These are phyloP conservation scores for Clonostachys sp. DNA, from an alignment of 2,329 filamentous ascomycete species.

Conservation along the genomic window DNA sequence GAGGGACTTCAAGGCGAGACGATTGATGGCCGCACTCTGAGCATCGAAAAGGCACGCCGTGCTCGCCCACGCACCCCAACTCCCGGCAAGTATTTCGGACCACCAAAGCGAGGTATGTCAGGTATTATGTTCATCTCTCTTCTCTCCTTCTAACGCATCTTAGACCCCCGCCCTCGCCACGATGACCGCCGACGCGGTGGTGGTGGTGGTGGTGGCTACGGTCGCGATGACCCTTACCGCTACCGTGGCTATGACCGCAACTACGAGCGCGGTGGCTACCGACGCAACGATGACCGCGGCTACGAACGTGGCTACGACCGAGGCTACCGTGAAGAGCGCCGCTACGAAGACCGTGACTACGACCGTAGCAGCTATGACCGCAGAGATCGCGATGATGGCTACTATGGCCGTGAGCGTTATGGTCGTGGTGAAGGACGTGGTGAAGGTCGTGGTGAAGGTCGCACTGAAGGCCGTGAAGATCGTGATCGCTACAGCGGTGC, in stretches of 20 bases:
- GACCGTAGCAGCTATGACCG: conserved; percentile 54
- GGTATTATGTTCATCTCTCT: conserved; percentile 6
- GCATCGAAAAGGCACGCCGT: conserved; percentile 98
- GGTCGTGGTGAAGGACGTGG: conserved; percentile 25
- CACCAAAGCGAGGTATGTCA: conserved; percentile 87
- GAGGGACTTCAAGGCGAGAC: conserved; percentile 93
- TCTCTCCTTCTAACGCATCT: conserved; percentile 3
- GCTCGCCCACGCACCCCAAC: conserved; percentile 93
- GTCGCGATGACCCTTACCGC: conserved; percentile 54
- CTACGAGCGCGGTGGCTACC: conserved; percentile 47
- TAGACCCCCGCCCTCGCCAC: conserved; percentile 36
- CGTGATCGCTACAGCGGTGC: conserved; percentile 32
- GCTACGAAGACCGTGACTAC: conserved; percentile 40
- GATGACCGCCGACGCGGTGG: conserved; percentile 62
- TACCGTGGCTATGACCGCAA: conserved; percentile 35
- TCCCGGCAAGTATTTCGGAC: conserved; percentile 98
- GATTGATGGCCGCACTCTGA: conserved; percentile 91
- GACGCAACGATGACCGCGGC: conserved; percentile 38
- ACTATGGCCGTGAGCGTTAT: conserved; percentile 43
- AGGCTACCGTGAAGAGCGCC: conserved; percentile 41
- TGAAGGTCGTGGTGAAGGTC: conserved; percentile 26
- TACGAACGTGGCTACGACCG: conserved; percentile 44
- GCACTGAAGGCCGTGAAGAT: conserved; percentile 39
- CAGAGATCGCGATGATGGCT: conserved; percentile 46
- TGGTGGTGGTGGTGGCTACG: conserved; percentile 37